Evolutionary conservation across 257 asterid genomes (phyloP).

Genomic region (Paraleonurus japonicus): DNA sequence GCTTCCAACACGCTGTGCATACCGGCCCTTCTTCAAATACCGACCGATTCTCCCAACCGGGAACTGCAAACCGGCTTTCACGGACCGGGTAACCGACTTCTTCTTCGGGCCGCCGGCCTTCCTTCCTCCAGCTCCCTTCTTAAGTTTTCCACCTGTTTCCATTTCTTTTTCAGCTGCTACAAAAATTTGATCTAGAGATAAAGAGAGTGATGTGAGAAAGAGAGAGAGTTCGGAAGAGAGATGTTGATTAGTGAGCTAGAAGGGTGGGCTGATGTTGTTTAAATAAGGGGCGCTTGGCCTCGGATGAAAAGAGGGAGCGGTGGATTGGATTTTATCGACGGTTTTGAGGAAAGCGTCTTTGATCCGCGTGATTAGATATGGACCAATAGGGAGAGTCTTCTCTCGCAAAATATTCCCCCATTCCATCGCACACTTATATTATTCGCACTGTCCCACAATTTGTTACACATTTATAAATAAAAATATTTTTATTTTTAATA

Average conservation of each 20-base stretch:
- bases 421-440: no score
- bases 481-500: no score
- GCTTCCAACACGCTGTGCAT: slow-evolving; percentile 41
- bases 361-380: slow-evolving; percentile 28
- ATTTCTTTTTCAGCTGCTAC: no score
- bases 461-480: no score
- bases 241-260: background rate
- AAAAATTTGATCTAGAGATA: background rate
- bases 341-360: background rate
- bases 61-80: slow-evolving; percentile 52
- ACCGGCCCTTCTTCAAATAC: slow-evolving; percentile 53
- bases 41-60: slow-evolving; percentile 64
- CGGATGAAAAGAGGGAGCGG: slow-evolving; percentile 18
- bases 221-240: no score
- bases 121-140: slow-evolving; percentile 58
- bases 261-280: slow-evolving; percentile 7
- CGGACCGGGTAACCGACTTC: slow-evolving; percentile 52
- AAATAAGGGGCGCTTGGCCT: slow-evolving; percentile 12
- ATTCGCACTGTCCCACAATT: no score
- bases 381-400: slow-evolving; percentile 23
- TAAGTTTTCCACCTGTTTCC: slow-evolving; percentile 33
- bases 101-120: slow-evolving; percentile 54
- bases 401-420: no score
- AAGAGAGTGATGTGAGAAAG: background rate
- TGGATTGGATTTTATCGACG: slow-evolving; percentile 30